phyloP scores from a whole-genome alignment of 768 basidiomycete genomes.

The Boletus vermiculosoides region DNA sequence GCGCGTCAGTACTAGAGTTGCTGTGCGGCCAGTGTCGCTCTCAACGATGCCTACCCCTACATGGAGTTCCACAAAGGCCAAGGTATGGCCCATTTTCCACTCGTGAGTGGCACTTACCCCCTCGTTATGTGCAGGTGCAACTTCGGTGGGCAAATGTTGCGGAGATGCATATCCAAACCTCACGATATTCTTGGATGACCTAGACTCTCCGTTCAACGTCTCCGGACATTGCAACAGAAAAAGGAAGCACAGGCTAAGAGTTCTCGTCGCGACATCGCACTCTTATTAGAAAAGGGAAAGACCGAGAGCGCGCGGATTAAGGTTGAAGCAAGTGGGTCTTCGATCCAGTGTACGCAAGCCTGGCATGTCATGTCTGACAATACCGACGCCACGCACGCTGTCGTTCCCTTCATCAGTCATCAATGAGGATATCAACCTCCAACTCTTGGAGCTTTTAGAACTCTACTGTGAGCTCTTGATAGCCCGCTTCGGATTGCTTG shows the following conservation, averaged over 20 bases:
- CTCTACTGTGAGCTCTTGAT: slow-evolving; percentile 93
- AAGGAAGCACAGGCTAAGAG: slow-evolving; percentile 80
- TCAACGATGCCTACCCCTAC: slow-evolving; percentile 31
- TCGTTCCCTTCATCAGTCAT: slow-evolving; percentile 50
- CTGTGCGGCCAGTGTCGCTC: not conserved
- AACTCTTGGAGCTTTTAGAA: slow-evolving; percentile 89
- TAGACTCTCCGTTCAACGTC: slow-evolving; percentile 81
- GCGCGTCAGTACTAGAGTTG: not conserved
- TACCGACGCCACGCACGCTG: slow-evolving; percentile 15
- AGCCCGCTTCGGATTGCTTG: slow-evolving; percentile 88
- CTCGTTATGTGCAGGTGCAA: slow-evolving; percentile 39
- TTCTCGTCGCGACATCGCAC: slow-evolving; percentile 77
- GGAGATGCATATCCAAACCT: not conserved
- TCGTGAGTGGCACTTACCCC: slow-evolving; percentile 5
- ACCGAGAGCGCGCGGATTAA: slow-evolving; percentile 83
- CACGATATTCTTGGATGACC: slow-evolving; percentile 8
- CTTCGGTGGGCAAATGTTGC: slow-evolving; percentile 37
- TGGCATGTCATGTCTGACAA: slow-evolving; percentile 11
- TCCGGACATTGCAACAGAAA: slow-evolving; percentile 88
- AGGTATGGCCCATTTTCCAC: slow-evolving; percentile 35
- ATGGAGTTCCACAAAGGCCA: slow-evolving; percentile 65
- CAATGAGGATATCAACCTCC: slow-evolving; percentile 80
- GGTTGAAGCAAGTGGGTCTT: slow-evolving; percentile 71
- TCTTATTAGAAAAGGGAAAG: slow-evolving; percentile 74
- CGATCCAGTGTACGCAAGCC: slow-evolving; percentile 2